Conservation (phyloP, 176 grass and related monocot genomes). For the Aegilops bicornis region DNA sequence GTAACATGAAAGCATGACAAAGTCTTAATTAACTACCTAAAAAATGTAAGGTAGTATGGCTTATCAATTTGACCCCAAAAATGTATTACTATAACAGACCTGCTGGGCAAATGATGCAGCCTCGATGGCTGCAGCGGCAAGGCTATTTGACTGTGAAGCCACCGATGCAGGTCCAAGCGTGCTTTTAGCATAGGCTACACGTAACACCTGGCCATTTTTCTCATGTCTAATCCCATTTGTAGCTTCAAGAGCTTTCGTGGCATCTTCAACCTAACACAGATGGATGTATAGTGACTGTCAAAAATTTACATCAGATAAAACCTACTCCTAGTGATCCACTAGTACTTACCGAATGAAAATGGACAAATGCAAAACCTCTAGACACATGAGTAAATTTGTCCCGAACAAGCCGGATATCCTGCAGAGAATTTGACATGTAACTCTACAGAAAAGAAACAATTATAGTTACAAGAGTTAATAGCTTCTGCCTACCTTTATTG, state of each 20-base stretch:
- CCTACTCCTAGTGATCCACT: not conserved
- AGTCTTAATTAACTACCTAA: not conserved
- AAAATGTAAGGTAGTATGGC: not conserved
- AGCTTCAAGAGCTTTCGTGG: conserved; percentile 95
- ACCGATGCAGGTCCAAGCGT: conserved; percentile 76
- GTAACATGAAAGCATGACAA: not conserved
- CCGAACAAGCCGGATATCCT: conserved; percentile 96
- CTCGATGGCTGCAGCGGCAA: conserved; percentile 97
- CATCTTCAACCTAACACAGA: conserved; percentile 82
- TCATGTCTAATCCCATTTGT: conserved; percentile 94
- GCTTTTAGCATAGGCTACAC: conserved; percentile 96
- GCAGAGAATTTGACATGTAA: conserved; percentile 33
- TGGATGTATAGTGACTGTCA: conserved; percentile 18
- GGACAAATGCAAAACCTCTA: conserved; percentile 94
- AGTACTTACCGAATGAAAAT: conserved; percentile 90
- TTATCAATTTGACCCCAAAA: conserved; percentile 3
- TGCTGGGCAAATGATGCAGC: conserved; percentile 99
- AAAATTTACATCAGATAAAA: conserved; percentile 17
- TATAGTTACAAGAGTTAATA: conserved; percentile 1
- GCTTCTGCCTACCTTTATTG: conserved; percentile 72
- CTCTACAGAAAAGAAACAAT: not conserved
- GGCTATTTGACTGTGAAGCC: conserved; percentile 73
- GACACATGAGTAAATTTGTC: conserved; percentile 99
- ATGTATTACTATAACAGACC: conserved; percentile 38
- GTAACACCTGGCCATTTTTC: conserved; percentile 89